A percentile compares a stretch with the other conserved stretches of the same genome.
Conservation (phyloP, 2,329 filamentous ascomycete genomes). For the Pestalotiopsis sp. region DNA sequence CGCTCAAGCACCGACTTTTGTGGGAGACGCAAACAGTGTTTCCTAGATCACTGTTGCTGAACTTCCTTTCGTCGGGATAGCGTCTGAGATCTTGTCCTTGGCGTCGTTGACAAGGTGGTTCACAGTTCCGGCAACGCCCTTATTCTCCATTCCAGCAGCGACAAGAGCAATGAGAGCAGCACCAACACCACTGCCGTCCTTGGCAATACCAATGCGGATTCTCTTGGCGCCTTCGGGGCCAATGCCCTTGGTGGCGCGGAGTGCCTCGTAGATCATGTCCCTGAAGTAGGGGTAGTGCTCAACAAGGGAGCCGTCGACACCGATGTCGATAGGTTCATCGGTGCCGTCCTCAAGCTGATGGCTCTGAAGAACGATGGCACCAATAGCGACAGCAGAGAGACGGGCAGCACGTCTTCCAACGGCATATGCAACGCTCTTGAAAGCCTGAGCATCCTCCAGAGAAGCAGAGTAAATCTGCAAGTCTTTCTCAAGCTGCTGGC, state of each 20-base stretch:
- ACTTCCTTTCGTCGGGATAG: conserved; percentile 27
- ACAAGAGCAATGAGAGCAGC: conserved; percentile 93
- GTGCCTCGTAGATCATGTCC: conserved; percentile 81
- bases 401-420: conserved; percentile 88
- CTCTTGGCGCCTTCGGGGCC: conserved; percentile 79
- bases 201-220: conserved; percentile 93
- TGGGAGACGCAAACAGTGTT: conserved; percentile 4
- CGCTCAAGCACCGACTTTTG: conserved; percentile 12
- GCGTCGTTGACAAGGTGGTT: conserved; percentile 43
- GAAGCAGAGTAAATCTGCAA: conserved; percentile 77
- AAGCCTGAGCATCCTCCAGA: conserved; percentile 82
- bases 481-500: conserved; percentile 76
- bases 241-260: conserved; percentile 76
- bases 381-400: conserved; percentile 85
- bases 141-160: conserved; percentile 69
- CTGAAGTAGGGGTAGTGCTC: conserved; percentile 96
- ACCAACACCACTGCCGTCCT: conserved; percentile 94
- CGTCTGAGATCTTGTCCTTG: conserved; percentile 30
- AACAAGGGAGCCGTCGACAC: conserved; percentile 91
- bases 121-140: conserved; percentile 36
- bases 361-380: conserved; percentile 79
- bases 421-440: conserved; percentile 80
- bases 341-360: conserved; percentile 66
- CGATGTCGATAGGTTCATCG: conserved; percentile 81
- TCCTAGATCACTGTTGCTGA: conserved; percentile 26